phyloP scores from a whole-genome alignment of 2,329 filamentous ascomycete genomes.

The Akanthomyces lecanii region DNA sequence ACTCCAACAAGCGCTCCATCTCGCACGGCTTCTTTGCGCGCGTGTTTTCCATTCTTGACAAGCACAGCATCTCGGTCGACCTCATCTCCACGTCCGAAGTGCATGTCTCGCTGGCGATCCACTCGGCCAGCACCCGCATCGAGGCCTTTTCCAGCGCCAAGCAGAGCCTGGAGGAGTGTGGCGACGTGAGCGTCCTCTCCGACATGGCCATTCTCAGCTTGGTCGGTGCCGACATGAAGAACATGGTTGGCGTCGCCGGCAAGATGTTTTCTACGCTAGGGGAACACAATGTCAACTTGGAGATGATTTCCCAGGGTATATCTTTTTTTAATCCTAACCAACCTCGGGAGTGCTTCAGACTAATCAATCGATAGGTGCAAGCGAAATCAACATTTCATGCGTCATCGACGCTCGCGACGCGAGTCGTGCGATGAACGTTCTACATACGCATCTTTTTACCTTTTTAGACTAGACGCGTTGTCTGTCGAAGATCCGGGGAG shows the following conservation, averaged over 20 bases:
- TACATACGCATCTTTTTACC: constrained; percentile 95
- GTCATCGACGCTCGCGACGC: constrained; percentile 91
- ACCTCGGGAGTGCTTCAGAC: neutral
- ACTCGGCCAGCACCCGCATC: constrained; percentile 65
- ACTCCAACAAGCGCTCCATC: constrained; percentile 94
- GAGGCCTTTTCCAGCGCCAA: constrained; percentile 64
- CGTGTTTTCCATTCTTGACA: constrained; percentile 88
- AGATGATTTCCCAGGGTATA: constrained; percentile 98
- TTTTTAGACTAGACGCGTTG: constrained; percentile 68
- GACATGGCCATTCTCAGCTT: constrained; percentile 95
- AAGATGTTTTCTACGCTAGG: constrained; percentile 93
- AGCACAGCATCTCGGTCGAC: constrained; percentile 84
- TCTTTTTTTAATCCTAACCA: neutral
- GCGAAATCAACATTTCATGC: constrained; percentile 98
- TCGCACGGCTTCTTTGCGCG: constrained; percentile 94
- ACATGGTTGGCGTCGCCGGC: constrained; percentile 91
- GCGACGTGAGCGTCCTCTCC: constrained; percentile 83
- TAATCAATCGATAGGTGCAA: constrained; percentile 61
- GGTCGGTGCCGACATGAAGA: constrained; percentile 94
- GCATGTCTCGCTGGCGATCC: constrained; percentile 94
- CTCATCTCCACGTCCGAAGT: constrained; percentile 96
- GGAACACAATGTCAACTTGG: constrained; percentile 91
- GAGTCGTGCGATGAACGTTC: constrained; percentile 87
- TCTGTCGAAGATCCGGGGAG: neutral
- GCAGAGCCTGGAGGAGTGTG: constrained; percentile 71